phyloP scores from a whole-genome alignment of 2,329 filamentous ascomycete species.

The Lachnellula occidentalis region DNA sequence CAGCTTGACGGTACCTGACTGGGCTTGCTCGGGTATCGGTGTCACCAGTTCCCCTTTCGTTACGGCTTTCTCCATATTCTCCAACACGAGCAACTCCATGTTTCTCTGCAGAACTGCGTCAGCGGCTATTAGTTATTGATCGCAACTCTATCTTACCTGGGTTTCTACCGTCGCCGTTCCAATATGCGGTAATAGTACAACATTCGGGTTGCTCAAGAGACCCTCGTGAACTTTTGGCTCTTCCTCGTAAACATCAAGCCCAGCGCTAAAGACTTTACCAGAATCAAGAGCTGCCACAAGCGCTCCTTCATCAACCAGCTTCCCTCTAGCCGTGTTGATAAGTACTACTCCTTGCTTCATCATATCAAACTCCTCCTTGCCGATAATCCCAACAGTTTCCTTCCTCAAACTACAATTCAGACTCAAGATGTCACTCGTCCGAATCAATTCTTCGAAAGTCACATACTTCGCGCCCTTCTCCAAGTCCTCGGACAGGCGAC shows the following conservation, averaged over 20 bases:
- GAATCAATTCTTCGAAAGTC: constrained; percentile 64
- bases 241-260: constrained; percentile 76
- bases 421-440: constrained; percentile 67
- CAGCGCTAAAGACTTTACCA: constrained; percentile 58
- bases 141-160: constrained; percentile 17
- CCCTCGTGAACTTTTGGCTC: constrained; percentile 71
- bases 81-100: constrained; percentile 72
- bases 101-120: constrained; percentile 35
- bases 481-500: constrained; percentile 48
- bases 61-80: constrained; percentile 60
- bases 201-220: constrained; percentile 63
- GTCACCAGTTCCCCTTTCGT: constrained; percentile 56
- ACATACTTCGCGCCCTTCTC: constrained; percentile 56
- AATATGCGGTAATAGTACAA: constrained; percentile 76
- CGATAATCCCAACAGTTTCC: constrained; percentile 65
- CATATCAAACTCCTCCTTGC: constrained; percentile 58
- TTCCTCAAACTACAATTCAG: constrained; percentile 68
- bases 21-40: constrained; percentile 61
- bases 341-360: constrained; percentile 78
- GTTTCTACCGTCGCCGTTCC: constrained; percentile 69
- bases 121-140: not conserved
- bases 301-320: constrained; percentile 73
- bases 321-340: constrained; percentile 75
- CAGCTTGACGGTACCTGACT: not conserved
- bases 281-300: constrained; percentile 70